Evolutionary conservation across 495 filamentous ascomycete genomes (phyloP), one percentile per base, ranked within the genome.

Genomic region (Xylaria castorea): DNA sequence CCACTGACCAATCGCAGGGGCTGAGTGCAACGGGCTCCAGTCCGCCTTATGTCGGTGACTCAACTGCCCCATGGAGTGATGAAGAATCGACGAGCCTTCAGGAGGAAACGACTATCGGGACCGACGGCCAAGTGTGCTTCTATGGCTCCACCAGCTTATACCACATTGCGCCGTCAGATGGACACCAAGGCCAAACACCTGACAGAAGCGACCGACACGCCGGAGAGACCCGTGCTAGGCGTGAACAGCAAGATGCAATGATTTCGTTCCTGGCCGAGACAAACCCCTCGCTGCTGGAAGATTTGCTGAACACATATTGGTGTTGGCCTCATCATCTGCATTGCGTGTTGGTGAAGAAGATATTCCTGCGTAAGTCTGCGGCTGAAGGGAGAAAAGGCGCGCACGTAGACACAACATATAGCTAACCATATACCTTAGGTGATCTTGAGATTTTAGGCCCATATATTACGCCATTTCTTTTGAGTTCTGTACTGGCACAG

Each of bases 251-350:
- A 40, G 34, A 62, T 40, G 58, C 20, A 25, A 62, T 62, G 58
- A 40, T 34, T 42, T 3, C 34, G 34, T 62, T 62, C 25, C 34
- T 62, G 6, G 36, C 6, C 34, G 36, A 62, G 11, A 62, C 12
- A 38, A 32, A 34, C 58, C 8, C 34, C n/a, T 62, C 58, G 36
- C 20, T 62, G 34, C 12, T 62, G 36, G 34, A 62, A 2, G 34
- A 62, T n/a, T 40, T 62, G 20, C 20, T 62, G 18, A 22, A 62
- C 7, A 62, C 58, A 40, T 62, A 62, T 62, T 62, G 58, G 58
- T 62, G 58, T 62, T 62, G 58, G 58, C 58, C 58, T 20, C 58
- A 62, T n/a, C 58, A 62, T 62, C 34, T 62, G 12, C 58, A 62
- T 62, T 62, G 58, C 36, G 58, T 62, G 58, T 12, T 62, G n/a